Conservation (phyloP, 2,329 filamentous ascomycete species). For the Monosporascus sp. region DNA sequence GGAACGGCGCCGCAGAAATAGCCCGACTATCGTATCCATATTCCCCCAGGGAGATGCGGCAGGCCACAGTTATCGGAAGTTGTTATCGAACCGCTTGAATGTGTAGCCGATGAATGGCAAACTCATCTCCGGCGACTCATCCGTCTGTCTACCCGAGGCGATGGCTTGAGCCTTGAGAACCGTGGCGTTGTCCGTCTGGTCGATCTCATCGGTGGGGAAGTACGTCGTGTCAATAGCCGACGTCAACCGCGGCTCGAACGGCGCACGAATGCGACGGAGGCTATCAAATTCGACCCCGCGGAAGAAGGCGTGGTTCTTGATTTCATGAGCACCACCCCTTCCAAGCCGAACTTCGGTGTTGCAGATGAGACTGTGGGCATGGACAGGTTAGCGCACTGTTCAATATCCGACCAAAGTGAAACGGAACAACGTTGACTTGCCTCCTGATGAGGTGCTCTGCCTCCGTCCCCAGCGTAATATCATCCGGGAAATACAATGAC, state of each 20-base stretch:
- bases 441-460: slow-evolving; percentile 89
- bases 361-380: slow-evolving; percentile 69
- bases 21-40: too few species aligned
- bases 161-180: slow-evolving; percentile 78
- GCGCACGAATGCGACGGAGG: slow-evolving; percentile 85
- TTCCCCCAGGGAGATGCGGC: neutral
- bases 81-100: slow-evolving; percentile 90
- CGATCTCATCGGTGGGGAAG: slow-evolving; percentile 98
- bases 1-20: too few species aligned
- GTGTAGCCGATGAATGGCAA: slow-evolving; percentile 95
- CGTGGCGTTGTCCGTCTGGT: slow-evolving; percentile 90
- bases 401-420: neutral
- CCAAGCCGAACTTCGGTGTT: slow-evolving; percentile 91
- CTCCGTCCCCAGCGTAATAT: slow-evolving; percentile 81
- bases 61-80: slow-evolving; percentile 48
- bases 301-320: slow-evolving; percentile 95
- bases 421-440: slow-evolving; percentile 43
- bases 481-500: slow-evolving; percentile 92
- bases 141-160: slow-evolving; percentile 57
- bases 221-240: slow-evolving; percentile 96
- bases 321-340: slow-evolving; percentile 78
- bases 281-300: slow-evolving; percentile 92
- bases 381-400: slow-evolving; percentile 6
- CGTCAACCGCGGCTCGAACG: slow-evolving; percentile 89
- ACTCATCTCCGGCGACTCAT: slow-evolving; percentile 89